Percentiles rank a stretch among this genome's conserved stretches.
Conservation (phyloP, 1,284 basidiomycete genomes). For the Sporisorium sorghi region DNA sequence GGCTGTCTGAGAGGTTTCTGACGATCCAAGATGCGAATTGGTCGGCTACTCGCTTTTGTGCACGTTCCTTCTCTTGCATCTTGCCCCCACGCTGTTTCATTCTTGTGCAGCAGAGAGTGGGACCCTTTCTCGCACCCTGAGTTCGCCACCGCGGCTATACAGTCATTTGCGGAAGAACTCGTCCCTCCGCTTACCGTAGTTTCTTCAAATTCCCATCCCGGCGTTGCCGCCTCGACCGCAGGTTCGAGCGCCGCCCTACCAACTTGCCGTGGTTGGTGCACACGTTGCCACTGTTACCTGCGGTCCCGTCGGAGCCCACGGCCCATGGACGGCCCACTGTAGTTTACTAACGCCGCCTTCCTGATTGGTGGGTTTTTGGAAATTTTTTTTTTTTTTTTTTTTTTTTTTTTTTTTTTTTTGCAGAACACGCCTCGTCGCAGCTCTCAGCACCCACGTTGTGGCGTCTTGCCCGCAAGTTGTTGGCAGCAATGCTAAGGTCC, state of each 20-base stretch:
- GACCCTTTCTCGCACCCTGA: background rate
- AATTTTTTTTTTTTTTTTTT: background rate
- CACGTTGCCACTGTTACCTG: conserved; percentile 28
- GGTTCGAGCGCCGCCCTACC: conserved; percentile 4
- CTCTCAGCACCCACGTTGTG: conserved; percentile 9
- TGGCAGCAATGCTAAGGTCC: background rate
- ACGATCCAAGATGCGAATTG: background rate
- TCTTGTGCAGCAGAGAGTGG: background rate
- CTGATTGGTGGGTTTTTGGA: conserved; percentile 10
- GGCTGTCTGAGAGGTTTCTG: background rate
- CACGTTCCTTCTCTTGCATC: conserved; percentile 14
- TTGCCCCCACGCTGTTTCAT: background rate
- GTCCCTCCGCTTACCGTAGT: background rate
- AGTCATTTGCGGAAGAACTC: background rate
- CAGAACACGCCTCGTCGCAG: background rate
- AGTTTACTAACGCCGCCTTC: conserved; percentile 2
- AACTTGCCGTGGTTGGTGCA: background rate
- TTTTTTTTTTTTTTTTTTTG: too few species aligned
- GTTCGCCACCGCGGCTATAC: conserved; percentile 1
- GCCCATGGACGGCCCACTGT: background rate
- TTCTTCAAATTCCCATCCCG: background rate
- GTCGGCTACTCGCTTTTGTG: conserved; percentile 16
- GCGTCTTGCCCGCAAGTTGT: background rate
- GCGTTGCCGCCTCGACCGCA: conserved; percentile 3
- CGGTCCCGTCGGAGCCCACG: background rate